phyloP scores from a whole-genome alignment of 805 yeast species.

The Barnettozyma salicaria region DNA sequence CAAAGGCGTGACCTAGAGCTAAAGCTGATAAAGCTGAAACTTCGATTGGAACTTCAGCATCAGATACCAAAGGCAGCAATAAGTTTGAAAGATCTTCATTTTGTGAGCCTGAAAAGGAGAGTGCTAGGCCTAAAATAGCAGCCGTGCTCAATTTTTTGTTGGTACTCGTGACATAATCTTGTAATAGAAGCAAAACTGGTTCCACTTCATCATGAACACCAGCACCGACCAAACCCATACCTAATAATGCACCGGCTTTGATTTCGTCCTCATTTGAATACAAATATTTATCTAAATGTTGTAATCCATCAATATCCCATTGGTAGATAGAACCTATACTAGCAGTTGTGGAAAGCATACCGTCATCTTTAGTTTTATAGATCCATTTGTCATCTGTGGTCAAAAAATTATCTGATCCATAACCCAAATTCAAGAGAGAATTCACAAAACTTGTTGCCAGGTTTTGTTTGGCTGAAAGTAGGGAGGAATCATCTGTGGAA shows the following conservation, averaged over 20 bases:
- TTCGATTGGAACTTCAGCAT: conserved; percentile 67
- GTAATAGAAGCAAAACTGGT: conserved; percentile 80
- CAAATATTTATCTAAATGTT: conserved; percentile 79
- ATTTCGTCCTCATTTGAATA: conserved; percentile 81
- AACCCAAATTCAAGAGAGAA: conserved; percentile 87
- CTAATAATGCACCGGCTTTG: conserved; percentile 94
- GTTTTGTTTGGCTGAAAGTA: conserved; percentile 86
- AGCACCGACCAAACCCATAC: conserved; percentile 87
- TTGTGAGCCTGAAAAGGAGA: conserved; percentile 92
- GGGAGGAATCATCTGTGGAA: conserved; percentile 42
- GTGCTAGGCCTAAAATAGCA: conserved; percentile 86
- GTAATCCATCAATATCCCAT: conserved; percentile 93
- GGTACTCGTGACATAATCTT: conserved; percentile 69
- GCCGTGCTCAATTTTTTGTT: conserved; percentile 64
- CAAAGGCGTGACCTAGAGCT: conserved; percentile 89
- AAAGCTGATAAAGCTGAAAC: conserved; percentile 81
- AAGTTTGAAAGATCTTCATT: conserved; percentile 76
- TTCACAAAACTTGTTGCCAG: conserved; percentile 93
- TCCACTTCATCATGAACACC: conserved; percentile 96
- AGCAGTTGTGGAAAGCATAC: conserved; percentile 90
- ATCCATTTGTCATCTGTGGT: conserved; percentile 83
- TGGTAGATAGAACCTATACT: conserved; percentile 83
- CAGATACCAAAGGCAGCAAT: conserved; percentile 77
- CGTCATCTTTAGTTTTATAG: conserved; percentile 84
- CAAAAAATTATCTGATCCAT: conserved; percentile 75